Percentiles rank a stretch among this genome's conserved stretches.
phyloP scores from a whole-genome alignment of 176 grass and related monocot species.

The Raddia guianensis region DNA sequence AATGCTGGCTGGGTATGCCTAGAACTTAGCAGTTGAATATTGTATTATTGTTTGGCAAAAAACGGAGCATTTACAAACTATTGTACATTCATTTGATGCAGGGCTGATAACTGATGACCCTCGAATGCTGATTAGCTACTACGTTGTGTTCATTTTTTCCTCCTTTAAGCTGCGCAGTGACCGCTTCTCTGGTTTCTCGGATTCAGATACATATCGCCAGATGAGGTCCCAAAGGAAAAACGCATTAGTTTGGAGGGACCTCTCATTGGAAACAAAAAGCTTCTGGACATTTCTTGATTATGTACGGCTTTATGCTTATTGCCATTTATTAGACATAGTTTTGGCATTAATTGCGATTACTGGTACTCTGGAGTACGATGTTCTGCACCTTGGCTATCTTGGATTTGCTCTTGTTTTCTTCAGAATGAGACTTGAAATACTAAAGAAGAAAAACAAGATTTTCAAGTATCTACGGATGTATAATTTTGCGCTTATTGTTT shows the following conservation, averaged over 20 bases:
- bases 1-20: constrained; percentile 89
- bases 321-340: constrained; percentile 98
- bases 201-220: constrained; percentile 74
- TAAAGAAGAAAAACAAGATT: constrained; percentile 96
- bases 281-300: constrained; percentile 99
- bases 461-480: constrained; percentile 94
- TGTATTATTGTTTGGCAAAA: constrained; percentile 32
- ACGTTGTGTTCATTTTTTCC: constrained; percentile 92
- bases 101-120: constrained; percentile 87
- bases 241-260: constrained; percentile 83
- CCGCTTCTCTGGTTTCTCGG: constrained; percentile 77
- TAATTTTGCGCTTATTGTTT: constrained; percentile 92
- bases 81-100: constrained; percentile 50
- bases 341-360: constrained; percentile 96
- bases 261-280: constrained; percentile 99
- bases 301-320: constrained; percentile 83
- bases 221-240: constrained; percentile 89
- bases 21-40: constrained; percentile 2
- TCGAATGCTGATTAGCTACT: constrained; percentile 91
- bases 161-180: constrained; percentile 90
- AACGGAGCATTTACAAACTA: constrained; percentile 27
- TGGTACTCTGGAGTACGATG: constrained; percentile 96
- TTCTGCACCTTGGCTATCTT: constrained; percentile 96
- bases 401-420: constrained; percentile 98
- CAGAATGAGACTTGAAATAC: constrained; percentile 96